Conservation (phyloP, 1,139 yeast species). For the Zhuliangozyma parablackwelliae region DNA sequence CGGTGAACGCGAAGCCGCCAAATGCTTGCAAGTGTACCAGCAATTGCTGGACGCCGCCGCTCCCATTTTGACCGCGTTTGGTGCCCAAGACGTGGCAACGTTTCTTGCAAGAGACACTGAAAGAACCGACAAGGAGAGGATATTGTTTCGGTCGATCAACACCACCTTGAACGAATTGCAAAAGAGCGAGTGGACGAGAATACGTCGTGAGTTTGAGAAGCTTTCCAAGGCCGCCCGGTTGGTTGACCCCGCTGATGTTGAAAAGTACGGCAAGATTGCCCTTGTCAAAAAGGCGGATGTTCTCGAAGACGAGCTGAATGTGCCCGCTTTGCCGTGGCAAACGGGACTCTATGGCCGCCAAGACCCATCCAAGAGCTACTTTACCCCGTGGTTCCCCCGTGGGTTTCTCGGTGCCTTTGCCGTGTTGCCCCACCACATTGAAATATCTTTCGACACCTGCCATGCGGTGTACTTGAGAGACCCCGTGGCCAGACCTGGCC, state of each 20-base stretch:
- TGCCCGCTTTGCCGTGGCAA: slow-evolving; percentile 66
- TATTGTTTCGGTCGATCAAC: slow-evolving; percentile 45
- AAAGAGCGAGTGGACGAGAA: slow-evolving; percentile 44
- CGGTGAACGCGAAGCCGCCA: slow-evolving; percentile 22
- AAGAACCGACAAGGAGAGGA: slow-evolving; percentile 30
- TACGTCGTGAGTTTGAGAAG: slow-evolving; percentile 30
- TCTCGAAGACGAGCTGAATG: slow-evolving; percentile 49
- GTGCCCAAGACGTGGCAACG: slow-evolving; percentile 14
- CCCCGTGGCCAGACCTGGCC: slow-evolving; percentile 96
- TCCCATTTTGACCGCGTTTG: slow-evolving; percentile 22
- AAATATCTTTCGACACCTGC: slow-evolving; percentile 83
- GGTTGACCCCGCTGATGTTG: slow-evolving; percentile 45
- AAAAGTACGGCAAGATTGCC: slow-evolving; percentile 46
- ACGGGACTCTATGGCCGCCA: slow-evolving; percentile 71
- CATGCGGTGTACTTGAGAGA: slow-evolving; percentile 94
- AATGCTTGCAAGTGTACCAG: slow-evolving; percentile 29
- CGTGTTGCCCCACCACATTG: slow-evolving; percentile 85
- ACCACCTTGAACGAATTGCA: slow-evolving; percentile 54
- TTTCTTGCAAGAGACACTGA: slow-evolving; percentile 36
- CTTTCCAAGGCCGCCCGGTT: slow-evolving; percentile 28
- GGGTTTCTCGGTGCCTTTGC: slow-evolving; percentile 93
- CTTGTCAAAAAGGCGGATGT: slow-evolving; percentile 50
- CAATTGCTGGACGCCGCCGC: slow-evolving; percentile 20
- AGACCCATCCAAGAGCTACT: slow-evolving; percentile 73
- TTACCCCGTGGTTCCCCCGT: slow-evolving; percentile 96